These are phyloP conservation scores for Babesia divergens DNA, from an alignment of 169 alveolate species.

Conservation along the genomic window DNA sequence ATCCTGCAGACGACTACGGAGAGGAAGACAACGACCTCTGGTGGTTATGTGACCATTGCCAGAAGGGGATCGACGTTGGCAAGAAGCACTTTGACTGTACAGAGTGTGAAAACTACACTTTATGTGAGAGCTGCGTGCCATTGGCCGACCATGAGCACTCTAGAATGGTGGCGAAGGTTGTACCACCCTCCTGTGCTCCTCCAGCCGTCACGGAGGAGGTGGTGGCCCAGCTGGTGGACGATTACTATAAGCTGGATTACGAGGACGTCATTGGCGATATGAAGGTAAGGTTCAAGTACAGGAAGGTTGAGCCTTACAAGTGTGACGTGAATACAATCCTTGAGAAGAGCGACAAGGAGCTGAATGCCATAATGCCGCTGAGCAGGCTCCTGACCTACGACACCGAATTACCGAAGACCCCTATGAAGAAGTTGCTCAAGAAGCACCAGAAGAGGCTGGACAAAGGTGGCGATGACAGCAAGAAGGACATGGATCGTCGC, in stretches of 20 bases:
- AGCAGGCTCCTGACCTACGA: slow-evolving; percentile 48
- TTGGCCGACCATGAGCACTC: slow-evolving; percentile 66
- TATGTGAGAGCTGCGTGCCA: slow-evolving; percentile 67
- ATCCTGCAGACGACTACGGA: slow-evolving; percentile 4
- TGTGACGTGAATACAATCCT: slow-evolving; percentile 62
- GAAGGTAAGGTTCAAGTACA: slow-evolving; percentile 72
- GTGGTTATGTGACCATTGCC: slow-evolving; percentile 75
- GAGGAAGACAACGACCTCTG: slow-evolving; percentile 64
- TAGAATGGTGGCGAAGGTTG: slow-evolving; percentile 54
- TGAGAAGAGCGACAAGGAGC: slow-evolving; percentile 66
- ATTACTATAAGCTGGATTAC: slow-evolving; percentile 59
- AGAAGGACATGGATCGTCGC: background rate
- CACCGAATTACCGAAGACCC: slow-evolving; percentile 2
- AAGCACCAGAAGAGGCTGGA: background rate
- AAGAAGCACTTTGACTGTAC: slow-evolving; percentile 68
- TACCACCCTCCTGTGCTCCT: slow-evolving; percentile 58
- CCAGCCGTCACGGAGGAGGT: slow-evolving; percentile 16
- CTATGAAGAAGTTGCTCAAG: background rate
- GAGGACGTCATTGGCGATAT: slow-evolving; percentile 76
- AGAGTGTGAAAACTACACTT: slow-evolving; percentile 68
- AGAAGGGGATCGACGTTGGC: slow-evolving; percentile 63
- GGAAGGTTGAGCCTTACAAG: slow-evolving; percentile 65
- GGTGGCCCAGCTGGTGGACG: slow-evolving; percentile 17
- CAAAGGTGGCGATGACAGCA: background rate
- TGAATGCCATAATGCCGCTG: slow-evolving; percentile 66